Conservation (phyloP, 2,329 filamentous ascomycete genomes). For the Scedosporium dehoogii region DNA sequence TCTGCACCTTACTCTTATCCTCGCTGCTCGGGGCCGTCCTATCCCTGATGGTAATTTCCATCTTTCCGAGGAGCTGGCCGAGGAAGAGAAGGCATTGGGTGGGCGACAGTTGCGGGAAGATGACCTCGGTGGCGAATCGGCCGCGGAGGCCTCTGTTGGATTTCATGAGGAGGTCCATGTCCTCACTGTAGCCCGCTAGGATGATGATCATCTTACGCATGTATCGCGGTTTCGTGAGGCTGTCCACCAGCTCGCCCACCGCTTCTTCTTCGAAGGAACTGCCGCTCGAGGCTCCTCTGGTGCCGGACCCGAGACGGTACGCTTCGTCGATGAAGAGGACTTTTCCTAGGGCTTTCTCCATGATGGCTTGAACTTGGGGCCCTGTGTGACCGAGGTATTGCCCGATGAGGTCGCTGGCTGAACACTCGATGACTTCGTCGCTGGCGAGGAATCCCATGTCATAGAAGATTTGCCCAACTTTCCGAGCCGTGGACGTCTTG, state of each 20-base stretch:
- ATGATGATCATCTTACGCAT: slow-evolving; percentile 54
- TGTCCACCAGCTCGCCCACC: slow-evolving; percentile 43
- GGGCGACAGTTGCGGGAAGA: slow-evolving; percentile 39
- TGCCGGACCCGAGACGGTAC: slow-evolving; percentile 40
- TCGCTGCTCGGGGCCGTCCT: slow-evolving; percentile 7
- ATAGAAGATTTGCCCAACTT: slow-evolving; percentile 67
- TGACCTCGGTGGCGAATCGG: slow-evolving; percentile 52
- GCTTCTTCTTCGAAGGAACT: slow-evolving; percentile 48
- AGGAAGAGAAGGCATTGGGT: slow-evolving; percentile 27
- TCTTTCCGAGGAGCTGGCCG: slow-evolving; percentile 26
- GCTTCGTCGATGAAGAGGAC: slow-evolving; percentile 67
- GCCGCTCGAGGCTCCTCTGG: slow-evolving; percentile 17
- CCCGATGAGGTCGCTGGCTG: slow-evolving; percentile 58
- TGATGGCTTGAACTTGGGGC: slow-evolving; percentile 42
- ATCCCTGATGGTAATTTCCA: slow-evolving; percentile 19
- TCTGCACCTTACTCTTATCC: slow-evolving; percentile 9
- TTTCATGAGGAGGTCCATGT: slow-evolving; percentile 54
- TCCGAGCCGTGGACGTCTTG: slow-evolving; percentile 62
- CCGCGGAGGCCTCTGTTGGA: slow-evolving; percentile 54
- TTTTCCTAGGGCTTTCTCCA: slow-evolving; percentile 54
- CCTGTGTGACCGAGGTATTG: slow-evolving; percentile 61
- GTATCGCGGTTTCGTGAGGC: slow-evolving; percentile 45
- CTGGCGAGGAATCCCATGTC: slow-evolving; percentile 59
- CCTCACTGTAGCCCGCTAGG: slow-evolving; percentile 56
- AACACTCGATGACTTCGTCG: slow-evolving; percentile 53